phyloP scores from a whole-genome alignment of 1,139 yeast genomes.

The Sugiyamaella castrensis region DNA sequence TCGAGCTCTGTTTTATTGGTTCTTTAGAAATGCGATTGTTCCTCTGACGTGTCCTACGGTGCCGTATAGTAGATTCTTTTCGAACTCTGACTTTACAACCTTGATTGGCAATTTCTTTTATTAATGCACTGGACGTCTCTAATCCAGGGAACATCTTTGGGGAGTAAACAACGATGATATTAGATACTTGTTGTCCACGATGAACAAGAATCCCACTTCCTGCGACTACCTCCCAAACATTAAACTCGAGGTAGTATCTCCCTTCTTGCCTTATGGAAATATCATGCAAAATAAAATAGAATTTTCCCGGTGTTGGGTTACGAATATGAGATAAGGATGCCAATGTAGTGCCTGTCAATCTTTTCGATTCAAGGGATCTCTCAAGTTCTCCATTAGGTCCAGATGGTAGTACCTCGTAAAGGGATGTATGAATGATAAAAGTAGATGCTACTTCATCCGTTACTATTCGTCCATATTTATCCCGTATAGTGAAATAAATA shows the following conservation, averaged over 20 bases:
- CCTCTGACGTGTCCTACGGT: constrained; percentile 16
- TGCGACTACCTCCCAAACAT: constrained; percentile 32
- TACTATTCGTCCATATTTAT: constrained; percentile 21
- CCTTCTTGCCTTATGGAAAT: constrained; percentile 39
- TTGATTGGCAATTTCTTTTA: constrained; percentile 37
- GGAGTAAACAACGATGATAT: constrained; percentile 35
- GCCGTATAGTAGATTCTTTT: constrained; percentile 29
- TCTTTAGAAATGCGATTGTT: constrained; percentile 1
- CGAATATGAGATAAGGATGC: constrained; percentile 30
- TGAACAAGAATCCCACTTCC: constrained; percentile 22
- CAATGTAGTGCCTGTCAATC: constrained; percentile 31
- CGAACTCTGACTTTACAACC: constrained; percentile 39
- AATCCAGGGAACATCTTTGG: constrained; percentile 41
- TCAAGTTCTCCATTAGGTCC: constrained; percentile 18
- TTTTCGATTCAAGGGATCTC: constrained; percentile 12
- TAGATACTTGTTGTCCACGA: constrained; percentile 30
- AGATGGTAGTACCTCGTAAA: constrained; percentile 18
- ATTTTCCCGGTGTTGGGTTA: constrained; percentile 30
- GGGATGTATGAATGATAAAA: constrained; percentile 34
- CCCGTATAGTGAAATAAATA: constrained; percentile 26
- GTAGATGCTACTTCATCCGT: constrained; percentile 29
- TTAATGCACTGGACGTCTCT: constrained; percentile 35
- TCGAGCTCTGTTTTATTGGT: not conserved
- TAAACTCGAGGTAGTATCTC: constrained; percentile 32
- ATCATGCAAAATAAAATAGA: constrained; percentile 36